Evolutionary conservation across 805 yeast species (phyloP).

Genomic region (Wickerhamomyces sydowiorum): DNA sequence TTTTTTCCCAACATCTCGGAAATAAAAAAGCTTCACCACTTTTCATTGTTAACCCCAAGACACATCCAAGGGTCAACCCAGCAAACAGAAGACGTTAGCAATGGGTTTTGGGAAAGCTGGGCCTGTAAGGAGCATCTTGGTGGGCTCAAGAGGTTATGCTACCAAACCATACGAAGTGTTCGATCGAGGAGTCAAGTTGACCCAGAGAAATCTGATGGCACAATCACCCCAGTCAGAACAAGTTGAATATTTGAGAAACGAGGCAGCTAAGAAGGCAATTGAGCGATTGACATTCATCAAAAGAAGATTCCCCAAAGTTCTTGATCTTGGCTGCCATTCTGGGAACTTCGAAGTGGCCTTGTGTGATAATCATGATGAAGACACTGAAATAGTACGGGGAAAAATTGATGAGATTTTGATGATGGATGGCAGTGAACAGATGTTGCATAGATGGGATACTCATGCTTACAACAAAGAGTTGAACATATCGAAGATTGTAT

Average conservation of each 20-base stretch:
- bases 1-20: neutral
- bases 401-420: constrained; percentile 52
- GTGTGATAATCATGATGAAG: constrained; percentile 33
- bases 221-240: constrained; percentile 41
- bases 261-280: constrained; percentile 64
- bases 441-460: constrained; percentile 49
- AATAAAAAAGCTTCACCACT: neutral
- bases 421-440: constrained; percentile 55
- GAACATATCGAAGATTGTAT: constrained; percentile 43
- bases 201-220: constrained; percentile 53
- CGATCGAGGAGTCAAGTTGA: constrained; percentile 52
- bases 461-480: constrained; percentile 34
- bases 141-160: too few species aligned
- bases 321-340: constrained; percentile 71
- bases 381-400: constrained; percentile 43
- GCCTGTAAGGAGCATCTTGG: too few species aligned
- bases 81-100: too few species aligned
- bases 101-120: too few species aligned
- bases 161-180: constrained; percentile 40
- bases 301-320: constrained; percentile 49
- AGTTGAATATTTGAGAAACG: constrained; percentile 71
- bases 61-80: too few species aligned
- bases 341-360: constrained; percentile 50
- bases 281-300: constrained; percentile 73
- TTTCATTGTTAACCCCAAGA: neutral